Percentiles rank a stretch among this genome's conserved stretches.
These are phyloP conservation scores for Wickerhamomyces strasburgensis DNA, from an alignment of 805 yeast genomes.

Conservation along the genomic window DNA sequence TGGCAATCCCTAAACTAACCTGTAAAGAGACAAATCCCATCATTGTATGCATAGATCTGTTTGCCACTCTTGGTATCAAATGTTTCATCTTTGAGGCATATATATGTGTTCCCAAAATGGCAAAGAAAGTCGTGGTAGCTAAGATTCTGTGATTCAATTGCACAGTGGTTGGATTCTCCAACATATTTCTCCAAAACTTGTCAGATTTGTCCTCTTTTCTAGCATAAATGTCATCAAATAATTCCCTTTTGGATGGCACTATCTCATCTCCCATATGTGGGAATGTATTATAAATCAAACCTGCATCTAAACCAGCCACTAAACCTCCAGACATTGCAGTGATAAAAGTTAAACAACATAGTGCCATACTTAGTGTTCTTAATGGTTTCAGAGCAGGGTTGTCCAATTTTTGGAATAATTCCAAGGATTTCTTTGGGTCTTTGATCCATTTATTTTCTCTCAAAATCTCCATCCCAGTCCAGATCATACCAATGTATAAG, in stretches of 20 bases:
- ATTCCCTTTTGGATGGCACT: constrained; percentile 71
- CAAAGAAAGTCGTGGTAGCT: constrained; percentile 74
- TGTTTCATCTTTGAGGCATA: constrained; percentile 53
- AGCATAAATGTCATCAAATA: constrained; percentile 70
- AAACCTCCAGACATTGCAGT: constrained; percentile 98
- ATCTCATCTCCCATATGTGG: constrained; percentile 92
- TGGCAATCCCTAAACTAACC: constrained; percentile 79
- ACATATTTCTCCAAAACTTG: constrained; percentile 82
- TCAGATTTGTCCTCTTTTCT: constrained; percentile 66
- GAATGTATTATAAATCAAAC: constrained; percentile 90
- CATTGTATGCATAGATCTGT: constrained; percentile 53
- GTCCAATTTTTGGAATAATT: constrained; percentile 52
- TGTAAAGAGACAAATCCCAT: constrained; percentile 85
- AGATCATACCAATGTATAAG: constrained; percentile 81
- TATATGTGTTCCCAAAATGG: constrained; percentile 67
- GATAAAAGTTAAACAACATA: constrained; percentile 66
- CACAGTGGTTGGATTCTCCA: constrained; percentile 95
- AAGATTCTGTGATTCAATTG: constrained; percentile 85
- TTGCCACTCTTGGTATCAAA: constrained; percentile 52
- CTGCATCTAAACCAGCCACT: constrained; percentile 98
- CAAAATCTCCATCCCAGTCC: constrained; percentile 82
- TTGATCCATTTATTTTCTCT: constrained; percentile 67
- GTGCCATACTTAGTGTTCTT: constrained; percentile 48
- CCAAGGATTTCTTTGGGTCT: constrained; percentile 54
- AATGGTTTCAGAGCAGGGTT: constrained; percentile 55